These are phyloP conservation scores for Polyporus tsugae DNA, from an alignment of 1,284 basidiomycete genomes.

Conservation along the genomic window DNA sequence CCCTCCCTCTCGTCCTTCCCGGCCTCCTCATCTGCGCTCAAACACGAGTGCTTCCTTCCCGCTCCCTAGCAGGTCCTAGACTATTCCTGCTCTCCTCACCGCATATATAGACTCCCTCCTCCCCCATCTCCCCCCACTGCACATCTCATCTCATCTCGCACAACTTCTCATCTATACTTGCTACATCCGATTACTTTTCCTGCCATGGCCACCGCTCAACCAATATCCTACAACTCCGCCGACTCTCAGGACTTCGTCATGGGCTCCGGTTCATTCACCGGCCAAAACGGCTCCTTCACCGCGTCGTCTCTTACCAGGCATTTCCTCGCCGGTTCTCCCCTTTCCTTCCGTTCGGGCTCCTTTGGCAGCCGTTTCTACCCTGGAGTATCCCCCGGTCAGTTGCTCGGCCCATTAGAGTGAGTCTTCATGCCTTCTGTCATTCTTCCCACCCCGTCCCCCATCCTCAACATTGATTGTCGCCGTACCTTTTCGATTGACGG, in stretches of 20 bases:
- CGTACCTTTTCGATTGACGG: background rate
- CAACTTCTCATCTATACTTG: slow-evolving; percentile 18
- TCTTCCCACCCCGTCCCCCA: background rate
- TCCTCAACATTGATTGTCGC: background rate
- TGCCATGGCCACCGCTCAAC: slow-evolving; percentile 57
- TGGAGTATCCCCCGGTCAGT: slow-evolving; percentile 66
- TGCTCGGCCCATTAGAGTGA: slow-evolving; percentile 70
- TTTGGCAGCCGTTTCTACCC: slow-evolving; percentile 69
- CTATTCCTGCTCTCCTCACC: slow-evolving; percentile 10
- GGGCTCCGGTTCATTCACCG: slow-evolving; percentile 58
- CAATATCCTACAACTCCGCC: slow-evolving; percentile 52
- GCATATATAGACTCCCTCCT: slow-evolving; percentile 14
- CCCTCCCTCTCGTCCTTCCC: slow-evolving; percentile 14
- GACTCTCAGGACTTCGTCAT: slow-evolving; percentile 47
- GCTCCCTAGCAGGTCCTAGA: slow-evolving; percentile 15
- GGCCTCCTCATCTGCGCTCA: slow-evolving; percentile 14
- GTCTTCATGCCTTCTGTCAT: slow-evolving; percentile 36
- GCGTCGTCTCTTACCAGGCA: slow-evolving; percentile 69
- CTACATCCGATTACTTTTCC: slow-evolving; percentile 14
- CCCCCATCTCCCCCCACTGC: background rate
- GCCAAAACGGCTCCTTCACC: slow-evolving; percentile 54
- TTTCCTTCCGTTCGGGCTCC: slow-evolving; percentile 72
- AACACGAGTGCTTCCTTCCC: slow-evolving; percentile 3
- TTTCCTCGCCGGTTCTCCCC: slow-evolving; percentile 69
- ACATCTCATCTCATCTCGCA: slow-evolving; percentile 11